Percentiles rank a stretch among this genome's conserved stretches.
Evolutionary conservation across 768 basidiomycete species (phyloP).

Genomic region (Strobilomyces dryophilus): DNA sequence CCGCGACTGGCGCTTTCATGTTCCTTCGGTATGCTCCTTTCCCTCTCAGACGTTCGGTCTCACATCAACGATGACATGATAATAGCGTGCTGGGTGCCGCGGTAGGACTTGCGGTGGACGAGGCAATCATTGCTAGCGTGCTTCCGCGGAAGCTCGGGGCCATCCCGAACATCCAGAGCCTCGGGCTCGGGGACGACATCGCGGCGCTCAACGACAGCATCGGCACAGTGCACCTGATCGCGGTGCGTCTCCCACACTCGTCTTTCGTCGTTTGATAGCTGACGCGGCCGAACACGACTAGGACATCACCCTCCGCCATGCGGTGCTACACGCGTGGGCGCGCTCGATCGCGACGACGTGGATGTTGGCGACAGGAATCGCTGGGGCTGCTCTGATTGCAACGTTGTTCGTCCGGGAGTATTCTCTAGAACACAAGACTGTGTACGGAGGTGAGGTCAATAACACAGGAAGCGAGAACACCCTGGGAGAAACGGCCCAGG

Average conservation of each 20-base stretch:
- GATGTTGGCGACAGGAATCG: slow-evolving; percentile 58
- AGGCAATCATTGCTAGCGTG: too few relatives aligned
- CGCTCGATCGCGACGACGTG: slow-evolving; percentile 26
- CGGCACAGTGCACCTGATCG: slow-evolving; percentile 33
- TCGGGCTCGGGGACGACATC: slow-evolving; percentile 34
- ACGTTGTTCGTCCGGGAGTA: slow-evolving; percentile 56
- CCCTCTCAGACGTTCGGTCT: not conserved
- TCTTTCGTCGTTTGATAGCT: not conserved
- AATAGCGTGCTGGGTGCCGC: too few relatives aligned
- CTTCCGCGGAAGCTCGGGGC: slow-evolving; percentile 28
- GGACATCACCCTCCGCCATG: slow-evolving; percentile 46
- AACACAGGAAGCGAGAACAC: slow-evolving; percentile 10
- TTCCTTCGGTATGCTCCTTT: slow-evolving; percentile 50
- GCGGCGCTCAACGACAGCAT: slow-evolving; percentile 45
- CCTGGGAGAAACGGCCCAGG: too few relatives aligned
- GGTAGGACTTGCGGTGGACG: too few relatives aligned
- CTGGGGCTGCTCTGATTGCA: slow-evolving; percentile 48
- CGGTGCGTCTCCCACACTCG: slow-evolving; percentile 3
- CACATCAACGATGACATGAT: not conserved
- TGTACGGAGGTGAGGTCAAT: slow-evolving; percentile 31
- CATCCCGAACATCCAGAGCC: slow-evolving; percentile 29
- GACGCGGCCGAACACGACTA: slow-evolving; percentile 20
- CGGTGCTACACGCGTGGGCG: slow-evolving; percentile 60
- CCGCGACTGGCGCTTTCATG: slow-evolving; percentile 66
- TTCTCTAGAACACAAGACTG: slow-evolving; percentile 48